phyloP scores from a whole-genome alignment of 2,329 filamentous ascomycete species.

The Penicillium sp. region DNA sequence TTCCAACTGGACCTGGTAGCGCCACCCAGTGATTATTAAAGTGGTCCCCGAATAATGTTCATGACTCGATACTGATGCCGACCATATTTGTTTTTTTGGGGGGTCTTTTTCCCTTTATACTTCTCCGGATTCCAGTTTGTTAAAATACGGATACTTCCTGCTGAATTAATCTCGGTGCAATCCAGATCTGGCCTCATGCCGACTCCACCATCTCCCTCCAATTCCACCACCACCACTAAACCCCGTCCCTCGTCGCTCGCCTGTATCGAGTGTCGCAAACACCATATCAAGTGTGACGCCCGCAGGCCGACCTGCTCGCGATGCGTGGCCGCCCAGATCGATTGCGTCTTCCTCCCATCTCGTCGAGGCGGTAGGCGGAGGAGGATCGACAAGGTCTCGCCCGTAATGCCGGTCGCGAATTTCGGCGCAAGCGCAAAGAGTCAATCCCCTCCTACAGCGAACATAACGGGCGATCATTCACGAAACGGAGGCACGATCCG shows the following conservation, averaged over 20 bases:
- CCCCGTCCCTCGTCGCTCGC: slow-evolving; percentile 11
- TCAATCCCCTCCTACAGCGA: not conserved
- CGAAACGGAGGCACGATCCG: not conserved
- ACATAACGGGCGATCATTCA: not conserved
- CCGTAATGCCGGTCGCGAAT: not conserved
- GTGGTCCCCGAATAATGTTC: not conserved
- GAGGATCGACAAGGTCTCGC: not conserved
- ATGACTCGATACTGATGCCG: not conserved
- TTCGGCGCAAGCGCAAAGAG: not conserved
- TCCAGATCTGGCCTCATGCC: slow-evolving; percentile 2
- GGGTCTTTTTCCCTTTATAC: no score
- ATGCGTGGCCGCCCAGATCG: not conserved
- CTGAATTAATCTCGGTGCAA: no score
- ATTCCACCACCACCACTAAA: slow-evolving; percentile 4
- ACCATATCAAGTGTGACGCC: slow-evolving; percentile 14
- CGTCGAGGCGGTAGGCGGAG: slow-evolving; percentile 5
- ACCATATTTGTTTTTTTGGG: not conserved
- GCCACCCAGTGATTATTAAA: no score
- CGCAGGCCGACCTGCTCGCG: slow-evolving; percentile 6
- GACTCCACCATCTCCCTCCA: slow-evolving; percentile 3
- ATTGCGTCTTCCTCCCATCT: slow-evolving; percentile 12
- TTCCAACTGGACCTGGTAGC: no score
- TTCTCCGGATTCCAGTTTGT: not conserved
- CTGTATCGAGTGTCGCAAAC: slow-evolving; percentile 13
- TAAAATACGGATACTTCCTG: not conserved